phyloP scores from a whole-genome alignment of 352 stramenopile species.

The Phytophthora pinifolia region DNA sequence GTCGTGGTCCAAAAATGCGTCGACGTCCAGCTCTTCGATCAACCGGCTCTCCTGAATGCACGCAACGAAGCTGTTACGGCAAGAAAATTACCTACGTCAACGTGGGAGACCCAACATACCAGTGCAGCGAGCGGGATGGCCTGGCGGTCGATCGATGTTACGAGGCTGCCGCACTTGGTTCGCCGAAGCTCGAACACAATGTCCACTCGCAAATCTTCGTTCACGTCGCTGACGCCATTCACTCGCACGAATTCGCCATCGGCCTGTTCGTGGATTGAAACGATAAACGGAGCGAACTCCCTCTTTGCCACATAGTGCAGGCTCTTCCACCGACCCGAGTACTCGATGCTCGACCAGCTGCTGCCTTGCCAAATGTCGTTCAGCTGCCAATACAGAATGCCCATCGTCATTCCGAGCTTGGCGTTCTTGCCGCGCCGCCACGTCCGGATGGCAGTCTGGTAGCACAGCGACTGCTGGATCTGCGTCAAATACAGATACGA shows the following conservation, averaged over 20 bases:
- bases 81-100: no score
- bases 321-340: slow-evolving; percentile 77
- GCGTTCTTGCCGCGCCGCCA: slow-evolving; percentile 67
- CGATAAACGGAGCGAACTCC: slow-evolving; percentile 66
- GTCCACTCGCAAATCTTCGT: slow-evolving; percentile 31
- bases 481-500: slow-evolving; percentile 78
- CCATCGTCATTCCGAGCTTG: slow-evolving; percentile 61
- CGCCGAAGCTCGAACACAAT: slow-evolving; percentile 49
- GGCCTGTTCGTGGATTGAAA: slow-evolving; percentile 40
- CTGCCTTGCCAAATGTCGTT: slow-evolving; percentile 89
- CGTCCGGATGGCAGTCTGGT: slow-evolving; percentile 69
- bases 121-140: slow-evolving; percentile 29
- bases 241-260: slow-evolving; percentile 33
- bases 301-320: slow-evolving; percentile 76
- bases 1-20: slow-evolving; percentile 33
- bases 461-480: slow-evolving; percentile 78
- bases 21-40: slow-evolving; percentile 30
- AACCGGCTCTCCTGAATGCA: slow-evolving; percentile 39
- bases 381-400: slow-evolving; percentile 88
- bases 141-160: slow-evolving; percentile 39
- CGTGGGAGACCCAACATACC: slow-evolving; percentile 26
- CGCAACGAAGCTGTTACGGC: not conserved
- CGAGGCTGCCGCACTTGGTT: slow-evolving; percentile 37
- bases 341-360: slow-evolving; percentile 88
- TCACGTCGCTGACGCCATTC: slow-evolving; percentile 52